Base-by-base conservation (phyloP, 768 basidiomycete genomes). In the Lentinula guzmanii region DNA sequence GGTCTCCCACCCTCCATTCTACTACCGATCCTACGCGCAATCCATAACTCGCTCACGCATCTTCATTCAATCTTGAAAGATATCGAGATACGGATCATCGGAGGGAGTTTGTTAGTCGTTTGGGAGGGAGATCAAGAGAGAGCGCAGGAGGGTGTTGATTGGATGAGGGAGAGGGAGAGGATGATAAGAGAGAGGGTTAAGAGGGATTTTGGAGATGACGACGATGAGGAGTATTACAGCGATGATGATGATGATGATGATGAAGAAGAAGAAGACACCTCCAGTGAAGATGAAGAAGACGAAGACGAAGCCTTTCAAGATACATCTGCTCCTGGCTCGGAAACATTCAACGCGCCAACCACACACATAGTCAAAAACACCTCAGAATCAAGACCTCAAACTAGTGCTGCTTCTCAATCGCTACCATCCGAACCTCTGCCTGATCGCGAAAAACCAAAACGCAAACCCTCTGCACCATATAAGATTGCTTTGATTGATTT, bases 401-500 rank as follows among this genome's bases (percentile, higher is more conserved):
- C 50, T 24, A 24, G 9, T 10, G 24, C 24, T 9, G 31, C 21
- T 33, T 48, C 52, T 2, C 74, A 1, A 73, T 18, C 15, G 4
- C 15, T 15, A 45, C 7, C 7, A 16, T 18, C 43, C 43, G 16
- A 45, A 45, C 46, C 46, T 24, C 21, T 4, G 9, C 9, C 46
- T 24, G 3, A 8, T 48, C 73, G 35, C 63, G 37, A 39, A 13
- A 39, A 8, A 39, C 37, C 37, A 6, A 39, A 39, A 13, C 73
- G 24, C 66, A 76, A 70, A 52, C 73, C 66, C n/a, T 80, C 76
- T 35, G 79, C 78, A 16, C 81, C 84, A 35, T 89, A 82, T 64
- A 76, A 79, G 13, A 79, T 97, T 62, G 88, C 87, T 65, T 75
- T 97, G 65, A 98, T 98, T 65, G 96, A 99, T 76, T 98, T 99